Evolutionary conservation across 495 filamentous ascomycete species (phyloP).

Genomic region (Tuber microsphaerosporum): DNA sequence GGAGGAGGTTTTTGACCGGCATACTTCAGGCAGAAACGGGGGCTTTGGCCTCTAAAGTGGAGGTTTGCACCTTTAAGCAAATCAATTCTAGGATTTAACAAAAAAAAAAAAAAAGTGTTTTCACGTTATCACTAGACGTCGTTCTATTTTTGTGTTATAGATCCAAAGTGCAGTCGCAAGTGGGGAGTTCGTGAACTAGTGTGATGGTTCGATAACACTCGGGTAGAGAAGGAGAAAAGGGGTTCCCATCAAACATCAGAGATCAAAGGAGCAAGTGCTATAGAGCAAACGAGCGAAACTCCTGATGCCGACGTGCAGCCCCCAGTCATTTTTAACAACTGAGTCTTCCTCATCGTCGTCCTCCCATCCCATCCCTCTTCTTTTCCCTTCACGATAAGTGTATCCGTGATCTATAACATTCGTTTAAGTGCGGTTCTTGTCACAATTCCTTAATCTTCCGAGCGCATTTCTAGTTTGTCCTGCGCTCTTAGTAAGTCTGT

Average conservation of each 20-base stretch:
- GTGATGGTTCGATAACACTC: not conserved
- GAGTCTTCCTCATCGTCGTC: slow-evolving; percentile 15
- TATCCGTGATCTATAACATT: slow-evolving; percentile 38
- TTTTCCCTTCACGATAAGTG: slow-evolving; percentile 32
- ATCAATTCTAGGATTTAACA: no score
- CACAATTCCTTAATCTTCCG: slow-evolving; percentile 29
- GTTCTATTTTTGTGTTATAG: not conserved
- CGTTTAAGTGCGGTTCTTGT: slow-evolving; percentile 29
- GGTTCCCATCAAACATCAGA: not conserved
- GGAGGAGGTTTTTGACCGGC: no score
- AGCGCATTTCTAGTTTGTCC: slow-evolving; percentile 32
- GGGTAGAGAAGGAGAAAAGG: not conserved
- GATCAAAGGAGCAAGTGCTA: not conserved
- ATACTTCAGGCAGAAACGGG: no score
- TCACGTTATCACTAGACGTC: not conserved
- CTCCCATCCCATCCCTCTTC: slow-evolving; percentile 38
- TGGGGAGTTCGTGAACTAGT: not conserved
- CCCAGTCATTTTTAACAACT: not conserved
- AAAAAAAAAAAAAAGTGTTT: no score
- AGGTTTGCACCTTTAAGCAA: no score
- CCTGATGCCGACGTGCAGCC: not conserved
- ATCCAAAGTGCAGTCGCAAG: not conserved
- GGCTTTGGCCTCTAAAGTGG: no score
- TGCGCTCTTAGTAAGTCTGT: slow-evolving; percentile 9
- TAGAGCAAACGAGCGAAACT: not conserved